Evolutionary conservation across 345 rosid genomes (phyloP).

Genomic region (Erysimum cheiranthoides): DNA sequence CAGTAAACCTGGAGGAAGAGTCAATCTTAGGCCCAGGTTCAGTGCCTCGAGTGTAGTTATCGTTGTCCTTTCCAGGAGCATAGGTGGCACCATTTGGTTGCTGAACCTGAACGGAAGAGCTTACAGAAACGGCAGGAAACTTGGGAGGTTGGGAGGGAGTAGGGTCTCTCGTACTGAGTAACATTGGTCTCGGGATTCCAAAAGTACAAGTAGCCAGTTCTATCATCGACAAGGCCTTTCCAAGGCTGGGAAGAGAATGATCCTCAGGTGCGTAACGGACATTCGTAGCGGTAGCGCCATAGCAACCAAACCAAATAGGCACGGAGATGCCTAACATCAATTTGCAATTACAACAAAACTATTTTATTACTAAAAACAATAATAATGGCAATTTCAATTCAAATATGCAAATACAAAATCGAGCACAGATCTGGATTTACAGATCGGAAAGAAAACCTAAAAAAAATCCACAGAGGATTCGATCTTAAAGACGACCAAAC

Average conservation of each 20-base stretch:
- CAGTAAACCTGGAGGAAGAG: conserved; percentile 50
- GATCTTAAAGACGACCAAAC: not conserved
- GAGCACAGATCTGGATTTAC: not conserved
- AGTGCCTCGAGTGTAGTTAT: conserved; percentile 52
- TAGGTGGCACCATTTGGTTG: conserved; percentile 49
- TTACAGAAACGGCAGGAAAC: conserved; percentile 52
- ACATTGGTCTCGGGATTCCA: conserved; percentile 98
- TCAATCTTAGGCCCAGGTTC: conserved; percentile 49
- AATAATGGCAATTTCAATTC: too few species aligned
- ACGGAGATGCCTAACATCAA: too few species aligned
- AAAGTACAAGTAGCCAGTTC: conserved; percentile 87
- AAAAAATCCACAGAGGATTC: not conserved
- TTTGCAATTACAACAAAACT: too few species aligned
- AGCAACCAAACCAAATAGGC: not conserved
- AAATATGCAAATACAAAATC: not conserved
- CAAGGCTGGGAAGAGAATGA: conserved; percentile 95
- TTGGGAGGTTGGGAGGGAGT: conserved; percentile 41
- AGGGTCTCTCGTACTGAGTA: conserved; percentile 93
- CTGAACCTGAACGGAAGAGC: conserved; percentile 73
- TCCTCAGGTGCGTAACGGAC: conserved; percentile 88
- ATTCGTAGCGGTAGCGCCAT: conserved; percentile 77
- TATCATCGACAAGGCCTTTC: conserved; percentile 93
- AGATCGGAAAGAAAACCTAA: not conserved
- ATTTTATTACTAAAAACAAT: too few species aligned
- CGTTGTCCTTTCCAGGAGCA: conserved; percentile 59